Percentiles rank a stretch among this genome's conserved stretches.
These are phyloP conservation scores for Phytophthora nicotianae DNA, from an alignment of 352 stramenopile species.

Conservation along the genomic window DNA sequence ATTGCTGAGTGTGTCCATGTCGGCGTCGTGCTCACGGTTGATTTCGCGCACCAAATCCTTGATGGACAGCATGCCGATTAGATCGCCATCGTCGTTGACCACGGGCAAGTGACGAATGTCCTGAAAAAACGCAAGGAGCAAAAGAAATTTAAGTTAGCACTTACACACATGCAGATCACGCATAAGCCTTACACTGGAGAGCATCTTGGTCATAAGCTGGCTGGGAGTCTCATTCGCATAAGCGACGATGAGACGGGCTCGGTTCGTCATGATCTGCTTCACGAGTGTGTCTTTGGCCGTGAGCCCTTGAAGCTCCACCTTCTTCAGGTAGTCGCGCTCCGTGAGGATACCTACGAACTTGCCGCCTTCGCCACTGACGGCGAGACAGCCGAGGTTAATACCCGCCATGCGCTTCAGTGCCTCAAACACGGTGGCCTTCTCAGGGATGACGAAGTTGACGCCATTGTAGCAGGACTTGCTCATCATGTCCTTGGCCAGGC, in stretches of 20 bases:
- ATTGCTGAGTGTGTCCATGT: slow-evolving; percentile 81
- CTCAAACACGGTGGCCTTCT: slow-evolving; percentile 94
- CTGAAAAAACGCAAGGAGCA: slow-evolving; percentile 21
- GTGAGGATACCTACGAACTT: slow-evolving; percentile 93
- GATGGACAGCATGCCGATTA: slow-evolving; percentile 95
- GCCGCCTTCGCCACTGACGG: slow-evolving; percentile 86
- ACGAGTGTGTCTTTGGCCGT: slow-evolving; percentile 87
- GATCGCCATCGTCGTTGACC: slow-evolving; percentile 89
- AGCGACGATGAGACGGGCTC: slow-evolving; percentile 90
- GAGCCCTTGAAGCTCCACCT: slow-evolving; percentile 94
- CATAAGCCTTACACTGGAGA: slow-evolving; percentile 90
- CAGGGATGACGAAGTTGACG: slow-evolving; percentile 95
- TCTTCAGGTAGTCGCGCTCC: slow-evolving; percentile 96
- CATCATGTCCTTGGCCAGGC: slow-evolving; percentile 90
- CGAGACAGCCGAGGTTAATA: slow-evolving; percentile 93
- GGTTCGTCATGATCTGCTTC: slow-evolving; percentile 95
- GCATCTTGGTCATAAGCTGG: slow-evolving; percentile 96
- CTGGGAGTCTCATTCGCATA: slow-evolving; percentile 86
- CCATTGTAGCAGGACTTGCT: slow-evolving; percentile 94
- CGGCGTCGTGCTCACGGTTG: slow-evolving; percentile 77
- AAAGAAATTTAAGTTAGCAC: not conserved
- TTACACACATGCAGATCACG: slow-evolving; percentile 12
- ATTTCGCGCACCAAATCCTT: slow-evolving; percentile 93
- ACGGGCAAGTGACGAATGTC: slow-evolving; percentile 95
- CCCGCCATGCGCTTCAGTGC: slow-evolving; percentile 95